Percentiles rank a stretch among this genome's conserved stretches.
Conservation (phyloP, 768 basidiomycete species). For the Mycena olivaceomarginata region DNA sequence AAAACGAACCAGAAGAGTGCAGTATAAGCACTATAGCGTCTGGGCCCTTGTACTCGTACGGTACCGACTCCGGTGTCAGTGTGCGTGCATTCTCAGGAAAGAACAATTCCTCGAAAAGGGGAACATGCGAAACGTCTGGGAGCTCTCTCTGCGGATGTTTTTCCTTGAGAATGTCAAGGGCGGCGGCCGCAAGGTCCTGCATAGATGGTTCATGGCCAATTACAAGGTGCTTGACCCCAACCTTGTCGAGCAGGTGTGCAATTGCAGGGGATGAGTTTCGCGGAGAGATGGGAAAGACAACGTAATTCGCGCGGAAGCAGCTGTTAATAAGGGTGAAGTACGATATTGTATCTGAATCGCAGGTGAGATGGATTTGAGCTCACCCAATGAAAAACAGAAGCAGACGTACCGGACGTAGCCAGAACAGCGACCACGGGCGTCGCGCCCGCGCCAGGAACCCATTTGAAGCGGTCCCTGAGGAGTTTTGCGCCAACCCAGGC, state of each 20-base stretch:
- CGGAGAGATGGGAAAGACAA: slow-evolving; percentile 58
- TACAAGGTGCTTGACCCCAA: slow-evolving; percentile 46
- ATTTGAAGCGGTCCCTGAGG: slow-evolving; percentile 27
- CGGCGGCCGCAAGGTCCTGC: slow-evolving; percentile 40
- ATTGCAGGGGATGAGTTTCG: slow-evolving; percentile 67
- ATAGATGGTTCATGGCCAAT: slow-evolving; percentile 52
- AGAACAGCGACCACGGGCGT: slow-evolving; percentile 27
- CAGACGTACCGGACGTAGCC: slow-evolving; percentile 26
- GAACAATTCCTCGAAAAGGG: slow-evolving; percentile 48
- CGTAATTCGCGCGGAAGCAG: slow-evolving; percentile 59
- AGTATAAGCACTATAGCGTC: slow-evolving; percentile 45
- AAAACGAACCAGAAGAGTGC: slow-evolving; percentile 56
- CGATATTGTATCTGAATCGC: slow-evolving; percentile 54
- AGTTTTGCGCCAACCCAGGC: slow-evolving; percentile 16
- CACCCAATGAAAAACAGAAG: too few relatives aligned
- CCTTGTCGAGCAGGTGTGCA: slow-evolving; percentile 53
- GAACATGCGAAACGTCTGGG: slow-evolving; percentile 45
- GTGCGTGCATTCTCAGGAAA: background rate
- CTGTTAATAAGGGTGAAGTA: slow-evolving; percentile 55
- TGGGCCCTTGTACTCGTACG: slow-evolving; percentile 30
- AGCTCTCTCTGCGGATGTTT: slow-evolving; percentile 14
- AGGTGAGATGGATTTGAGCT: too few relatives aligned
- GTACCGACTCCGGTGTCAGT: slow-evolving; percentile 32
- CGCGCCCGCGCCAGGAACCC: slow-evolving; percentile 3
- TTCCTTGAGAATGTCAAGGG: slow-evolving; percentile 45